Evolutionary conservation across 352 stramenopile species (phyloP), one percentile per base, ranked within the genome.

Genomic region (Peronospora belbahrii): DNA sequence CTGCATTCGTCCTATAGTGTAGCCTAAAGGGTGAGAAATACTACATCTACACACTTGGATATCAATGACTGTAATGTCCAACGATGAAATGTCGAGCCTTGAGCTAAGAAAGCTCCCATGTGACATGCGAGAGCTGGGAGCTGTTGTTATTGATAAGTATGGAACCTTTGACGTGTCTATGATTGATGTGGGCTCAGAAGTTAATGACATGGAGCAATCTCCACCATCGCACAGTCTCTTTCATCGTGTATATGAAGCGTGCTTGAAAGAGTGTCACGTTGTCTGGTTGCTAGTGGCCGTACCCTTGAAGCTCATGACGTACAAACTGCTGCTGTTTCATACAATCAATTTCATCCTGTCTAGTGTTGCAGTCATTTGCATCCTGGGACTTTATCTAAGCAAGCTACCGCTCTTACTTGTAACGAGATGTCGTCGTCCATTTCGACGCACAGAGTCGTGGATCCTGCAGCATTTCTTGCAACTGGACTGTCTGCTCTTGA

Each of bases 131-230:
- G 39, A 47, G 8, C 15, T 61, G 27, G 25, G 6, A 6, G 54
- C 63, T n/a, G 67, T 56, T 32, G 34, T 62, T 10, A 59, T 53
- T 18, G 71, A 84, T 19, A 67, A 64, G 39, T 86, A 86, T 42
- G 74, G 74, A 34, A 86, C 74, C 15, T 86, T 86, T 33, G 71
- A 86, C 25, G 74, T 84, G 35, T 82, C 74, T 2, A 42, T 79
- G 24, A 77, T 86, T 51, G 74, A 83, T 4, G 44, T 74, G 22
- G 74, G 83, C 18, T 63, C 67, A 2, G 69, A 80, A 20, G 52
- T 62, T 24, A 35, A 38, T 2, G 24, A 28, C 24, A 9, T 28
- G 0, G 24, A 28, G 11, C 3, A 2, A 28, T 28, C 6, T 28
- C 7, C 2, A 2, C 24, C 24, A n/a, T n/a, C n/a, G n/a, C n/a